Evolutionary conservation across 306 rosid species (phyloP), one percentile per base, ranked within the genome.

Genomic region (Crataegus laevigata): DNA sequence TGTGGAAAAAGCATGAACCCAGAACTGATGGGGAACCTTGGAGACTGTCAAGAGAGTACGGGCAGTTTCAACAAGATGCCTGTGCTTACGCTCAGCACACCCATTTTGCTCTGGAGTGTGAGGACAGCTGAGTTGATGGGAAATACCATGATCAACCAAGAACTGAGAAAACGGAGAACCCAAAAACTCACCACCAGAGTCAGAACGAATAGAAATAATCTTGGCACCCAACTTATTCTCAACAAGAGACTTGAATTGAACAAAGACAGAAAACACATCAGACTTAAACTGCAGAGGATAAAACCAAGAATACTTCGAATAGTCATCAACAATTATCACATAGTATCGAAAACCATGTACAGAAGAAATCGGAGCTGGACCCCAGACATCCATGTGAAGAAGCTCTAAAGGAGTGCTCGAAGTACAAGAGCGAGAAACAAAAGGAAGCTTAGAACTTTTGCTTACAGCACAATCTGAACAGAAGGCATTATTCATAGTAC

Each of bases 181-280:
- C 3, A 50, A 18, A 9, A 50, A 50, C 17, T 50, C 55, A 17
- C 55, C 55, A 50, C n/a, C 55, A 17, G 1, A 50, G 1, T 50
- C 55, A 0, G n/a, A 50, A 0, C 3, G 19, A 14, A 50, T 4
- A 50, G 9, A 14, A 17, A 6, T 2, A 50, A 50, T 0, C 0
- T 17, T 50, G 8, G 0, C 0, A n/a, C 11, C 9, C 8, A 54
- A 19, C 21, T 14, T 4, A 4, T 42, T 68, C 25, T 68, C 72
- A n/a, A 68, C n/a, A 0, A 42, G 2, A 4, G 52, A 2, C 6
- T 24, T 42, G 18, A 68, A 68, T 10, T 22, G 8, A 3, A 24
- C 4, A 43, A 42, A 42, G 1, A 1, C 5, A 3, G 5, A 1
- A n/a, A 11, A 42, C 1, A 43, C 72, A n/a, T 68, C n/a, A 6